These are phyloP conservation scores for Sporobolus alterniflorus DNA, from an alignment of 202 grass and related monocot species.

Conservation along the genomic window DNA sequence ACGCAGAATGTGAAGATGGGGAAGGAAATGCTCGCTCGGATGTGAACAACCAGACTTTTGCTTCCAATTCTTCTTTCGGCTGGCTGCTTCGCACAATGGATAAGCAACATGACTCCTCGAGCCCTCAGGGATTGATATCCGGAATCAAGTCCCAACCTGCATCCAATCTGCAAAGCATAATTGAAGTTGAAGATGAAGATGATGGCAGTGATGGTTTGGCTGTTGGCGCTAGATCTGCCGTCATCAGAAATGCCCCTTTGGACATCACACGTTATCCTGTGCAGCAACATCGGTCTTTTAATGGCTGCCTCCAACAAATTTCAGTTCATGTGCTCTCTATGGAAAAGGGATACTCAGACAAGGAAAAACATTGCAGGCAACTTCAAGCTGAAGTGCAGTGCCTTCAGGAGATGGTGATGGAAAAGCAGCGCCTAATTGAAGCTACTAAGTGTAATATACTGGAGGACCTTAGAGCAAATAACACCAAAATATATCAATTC, in stretches of 20 bases:
- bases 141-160: background rate
- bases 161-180: background rate
- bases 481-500: background rate
- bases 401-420: slow-evolving; percentile 2
- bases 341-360: background rate
- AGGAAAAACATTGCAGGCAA: background rate
- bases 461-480: background rate
- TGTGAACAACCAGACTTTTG: background rate
- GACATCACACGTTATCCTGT: background rate
- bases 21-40: background rate
- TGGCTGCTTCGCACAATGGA: background rate
- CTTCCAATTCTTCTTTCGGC: slow-evolving; percentile 2
- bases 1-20: background rate
- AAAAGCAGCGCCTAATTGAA: slow-evolving; percentile 27
- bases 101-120: slow-evolving; percentile 11
- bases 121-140: background rate
- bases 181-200: slow-evolving; percentile 3
- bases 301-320: background rate
- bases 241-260: background rate
- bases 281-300: background rate
- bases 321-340: background rate
- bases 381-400: background rate
- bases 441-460: background rate
- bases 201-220: background rate
- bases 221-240: background rate